Conservation (phyloP, 2,329 filamentous ascomycete species). For the Talaromyces sp. region DNA sequence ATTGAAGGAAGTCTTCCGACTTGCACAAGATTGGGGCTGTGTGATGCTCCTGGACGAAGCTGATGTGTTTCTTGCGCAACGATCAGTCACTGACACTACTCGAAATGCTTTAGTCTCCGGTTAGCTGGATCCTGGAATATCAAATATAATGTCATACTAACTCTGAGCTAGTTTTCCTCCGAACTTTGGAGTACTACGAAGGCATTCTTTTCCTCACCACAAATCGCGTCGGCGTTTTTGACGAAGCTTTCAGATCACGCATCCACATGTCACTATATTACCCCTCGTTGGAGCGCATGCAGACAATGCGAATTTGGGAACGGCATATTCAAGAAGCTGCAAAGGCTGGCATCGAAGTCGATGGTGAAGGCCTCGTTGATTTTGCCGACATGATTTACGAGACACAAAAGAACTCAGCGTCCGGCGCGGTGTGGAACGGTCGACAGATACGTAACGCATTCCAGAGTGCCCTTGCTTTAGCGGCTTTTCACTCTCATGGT, state of each 20-base stretch:
- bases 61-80: constrained; percentile 10
- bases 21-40: constrained; percentile 40
- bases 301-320: constrained; percentile 7
- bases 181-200: constrained; percentile 10
- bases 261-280: constrained; percentile 12
- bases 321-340: not conserved
- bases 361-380: not conserved
- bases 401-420: not conserved
- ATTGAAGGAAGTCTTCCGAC: constrained; percentile 49
- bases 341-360: not conserved
- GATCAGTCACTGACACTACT: too few relatives aligned
- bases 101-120: constrained; percentile 26
- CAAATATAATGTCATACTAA: not conserved
- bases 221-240: constrained; percentile 8
- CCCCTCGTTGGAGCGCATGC: not conserved
- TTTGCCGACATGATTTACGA: not conserved
- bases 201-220: constrained; percentile 15
- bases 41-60: constrained; percentile 26
- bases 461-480: constrained; percentile 1
- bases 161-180: constrained; percentile 8
- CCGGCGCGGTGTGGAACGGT: constrained; percentile 4
- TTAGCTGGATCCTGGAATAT: not conserved
- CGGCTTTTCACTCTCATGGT: not conserved
- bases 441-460: constrained; percentile 10
- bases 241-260: constrained; percentile 12